Evolutionary conservation across 2,329 filamentous ascomycete species (phyloP), one percentile per base, ranked within the genome.

Genomic region (Ophiostoma populinum): DNA sequence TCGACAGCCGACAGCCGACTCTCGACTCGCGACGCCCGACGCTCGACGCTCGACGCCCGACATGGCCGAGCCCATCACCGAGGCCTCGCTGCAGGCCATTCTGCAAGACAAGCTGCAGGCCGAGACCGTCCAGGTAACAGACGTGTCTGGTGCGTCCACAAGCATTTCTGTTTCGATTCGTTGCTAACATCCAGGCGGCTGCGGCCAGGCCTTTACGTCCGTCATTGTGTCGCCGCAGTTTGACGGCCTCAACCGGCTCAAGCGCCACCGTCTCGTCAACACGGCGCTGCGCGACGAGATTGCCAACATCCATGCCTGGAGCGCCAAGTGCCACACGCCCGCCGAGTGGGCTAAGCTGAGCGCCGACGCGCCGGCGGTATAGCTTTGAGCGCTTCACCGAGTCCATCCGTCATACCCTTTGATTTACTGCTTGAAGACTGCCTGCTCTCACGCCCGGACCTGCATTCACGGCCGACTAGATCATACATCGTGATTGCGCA

Each of bases 251-350:
- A 79, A 62, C 50, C 80, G 80, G 35, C 71, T 94, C 39, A 83
- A 83, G 52, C 70, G 86, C 38, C 82, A 93, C 57, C 75, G 86
- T 28, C 66, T 92, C 42, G 85, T 92, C 47, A 93, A 94, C 57
- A 67, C 67, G 12, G 74, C 75, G 5, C 63, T 94, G 47, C 87
- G 85, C 60, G 70, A 76, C 31, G 85, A 94, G 59, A 92, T 94
- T 53, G 80, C 81, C 12, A 71, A 70, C 44, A 92, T 94, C 47
- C 86, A 94, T 61, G 86, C 86, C 25, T 94, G 86, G 86, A 92
- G 82, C 37, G 82, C 85, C 19, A 92, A 85, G 58, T 93, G 86
- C 55, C 80, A 85, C 60, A 94, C 86, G 7, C 81, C 82, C 1
- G 81, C 85, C 49, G 82, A 94, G 61, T 92, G 80, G 74, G 71